Conservation (phyloP, 257 asterid species). For the Solanum ahanhuiri region DNA sequence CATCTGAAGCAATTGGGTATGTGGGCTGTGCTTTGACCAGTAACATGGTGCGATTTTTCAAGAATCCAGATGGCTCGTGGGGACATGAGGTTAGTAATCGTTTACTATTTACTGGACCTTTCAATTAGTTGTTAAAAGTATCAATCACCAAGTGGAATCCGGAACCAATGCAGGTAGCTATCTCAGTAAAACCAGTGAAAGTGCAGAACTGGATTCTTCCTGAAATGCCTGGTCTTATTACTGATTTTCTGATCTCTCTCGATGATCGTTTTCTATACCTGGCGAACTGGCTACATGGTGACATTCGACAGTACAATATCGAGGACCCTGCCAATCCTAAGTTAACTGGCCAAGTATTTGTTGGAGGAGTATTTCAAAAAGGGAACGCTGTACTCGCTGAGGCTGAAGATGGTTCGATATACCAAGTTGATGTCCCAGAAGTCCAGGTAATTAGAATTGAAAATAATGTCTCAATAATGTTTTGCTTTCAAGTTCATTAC, state of each 20-base stretch:
- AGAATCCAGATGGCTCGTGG: conserved; percentile 74
- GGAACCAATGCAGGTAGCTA: conserved; percentile 35
- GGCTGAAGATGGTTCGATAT: conserved; percentile 67
- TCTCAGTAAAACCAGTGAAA: conserved; percentile 57
- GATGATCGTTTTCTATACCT: conserved; percentile 71
- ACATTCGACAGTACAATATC: conserved; percentile 73
- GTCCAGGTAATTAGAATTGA: conserved; percentile 45
- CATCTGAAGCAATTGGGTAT: conserved; percentile 71
- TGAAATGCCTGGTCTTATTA: conserved; percentile 82
- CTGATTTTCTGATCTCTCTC: conserved; percentile 66
- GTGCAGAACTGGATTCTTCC: conserved; percentile 87
- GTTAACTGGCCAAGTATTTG: conserved; percentile 71
- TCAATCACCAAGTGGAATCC: background rate
- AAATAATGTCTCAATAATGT: background rate
- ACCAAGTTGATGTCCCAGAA: conserved; percentile 64
- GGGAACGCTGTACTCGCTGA: conserved; percentile 63
- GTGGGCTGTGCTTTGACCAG: conserved; percentile 91
- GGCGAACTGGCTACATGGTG: conserved; percentile 95
- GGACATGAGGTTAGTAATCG: conserved; percentile 58
- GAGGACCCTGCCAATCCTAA: conserved; percentile 65
- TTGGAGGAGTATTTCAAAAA: conserved; percentile 60
- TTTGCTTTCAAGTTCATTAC: background rate
- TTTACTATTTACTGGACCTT: background rate
- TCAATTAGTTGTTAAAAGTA: background rate
- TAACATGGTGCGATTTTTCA: conserved; percentile 82